phyloP scores from a whole-genome alignment of 306 rosid genomes.

The Acacia melanoxylon region DNA sequence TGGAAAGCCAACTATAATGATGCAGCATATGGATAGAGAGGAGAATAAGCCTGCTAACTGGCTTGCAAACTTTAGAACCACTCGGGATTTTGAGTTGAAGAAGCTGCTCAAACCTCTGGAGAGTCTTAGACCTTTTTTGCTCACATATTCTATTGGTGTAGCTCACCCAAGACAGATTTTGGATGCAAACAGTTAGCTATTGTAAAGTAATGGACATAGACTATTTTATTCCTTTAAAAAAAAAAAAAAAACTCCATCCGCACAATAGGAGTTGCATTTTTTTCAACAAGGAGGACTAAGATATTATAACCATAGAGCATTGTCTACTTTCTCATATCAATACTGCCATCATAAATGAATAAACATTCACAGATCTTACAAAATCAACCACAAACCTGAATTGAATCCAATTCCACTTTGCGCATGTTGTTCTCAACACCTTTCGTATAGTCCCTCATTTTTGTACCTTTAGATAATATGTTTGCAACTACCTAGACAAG shows the following conservation, averaged over 20 bases:
- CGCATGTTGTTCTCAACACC: slow-evolving; percentile 94
- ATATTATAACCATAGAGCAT: neutral
- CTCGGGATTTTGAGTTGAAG: neutral
- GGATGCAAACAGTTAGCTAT: neutral
- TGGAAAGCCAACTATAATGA: neutral
- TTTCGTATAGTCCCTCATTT: slow-evolving; percentile 84
- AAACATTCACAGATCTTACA: neutral
- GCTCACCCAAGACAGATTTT: neutral
- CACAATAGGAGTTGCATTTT: neutral
- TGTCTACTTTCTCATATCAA: neutral
- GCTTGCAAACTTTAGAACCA: neutral
- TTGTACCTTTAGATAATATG: slow-evolving; percentile 85
- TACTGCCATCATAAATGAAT: neutral
- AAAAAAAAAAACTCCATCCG: neutral
- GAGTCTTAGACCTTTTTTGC: neutral
- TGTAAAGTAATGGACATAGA: neutral
- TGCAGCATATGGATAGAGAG: neutral
- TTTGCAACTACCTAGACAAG: slow-evolving; percentile 76
- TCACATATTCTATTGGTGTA: neutral
- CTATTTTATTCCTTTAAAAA: neutral
- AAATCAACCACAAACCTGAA: slow-evolving; percentile 67
- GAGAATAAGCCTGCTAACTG: neutral
- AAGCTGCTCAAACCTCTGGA: neutral
- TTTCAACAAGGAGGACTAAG: neutral
- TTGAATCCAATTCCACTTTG: slow-evolving; percentile 93